phyloP scores from a whole-genome alignment of 2,329 filamentous ascomycete species.

The Trichoderma harzianum region DNA sequence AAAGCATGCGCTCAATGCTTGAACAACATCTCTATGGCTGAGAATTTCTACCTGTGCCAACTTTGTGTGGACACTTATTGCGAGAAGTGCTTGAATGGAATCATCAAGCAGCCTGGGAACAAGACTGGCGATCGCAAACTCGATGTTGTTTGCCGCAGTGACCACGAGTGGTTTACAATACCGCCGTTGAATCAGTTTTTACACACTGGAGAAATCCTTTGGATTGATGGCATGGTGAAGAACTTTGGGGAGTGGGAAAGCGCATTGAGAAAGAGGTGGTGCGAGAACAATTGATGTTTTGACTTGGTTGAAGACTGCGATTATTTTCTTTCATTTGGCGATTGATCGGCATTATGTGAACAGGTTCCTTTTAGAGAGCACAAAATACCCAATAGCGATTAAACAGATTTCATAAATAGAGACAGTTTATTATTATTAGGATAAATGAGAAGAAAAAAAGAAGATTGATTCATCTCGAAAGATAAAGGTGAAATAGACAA shows the following conservation, averaged over 20 bases:
- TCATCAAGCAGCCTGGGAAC: slow-evolving; percentile 32
- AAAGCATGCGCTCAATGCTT: slow-evolving; percentile 40
- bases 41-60: slow-evolving; percentile 36
- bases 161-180: slow-evolving; percentile 40
- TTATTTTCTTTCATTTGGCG: neutral
- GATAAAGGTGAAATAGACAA: neutral
- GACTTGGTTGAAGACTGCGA: neutral
- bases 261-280: slow-evolving; percentile 32
- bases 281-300: neutral
- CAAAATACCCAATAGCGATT: neutral
- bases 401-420: neutral
- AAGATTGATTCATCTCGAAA: neutral
- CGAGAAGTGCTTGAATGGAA: slow-evolving; percentile 30
- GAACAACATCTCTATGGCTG: slow-evolving; percentile 30
- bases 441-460: neutral
- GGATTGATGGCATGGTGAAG: slow-evolving; percentile 30
- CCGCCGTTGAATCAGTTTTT: slow-evolving; percentile 34
- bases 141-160: slow-evolving; percentile 34
- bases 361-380: neutral
- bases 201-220: slow-evolving; percentile 39
- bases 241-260: slow-evolving; percentile 38
- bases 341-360: neutral
- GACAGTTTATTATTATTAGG: neutral
- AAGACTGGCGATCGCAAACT: slow-evolving; percentile 29
- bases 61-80: slow-evolving; percentile 41